Conservation (phyloP, 495 filamentous ascomycete species). For the Aspergillus nanangensis region DNA sequence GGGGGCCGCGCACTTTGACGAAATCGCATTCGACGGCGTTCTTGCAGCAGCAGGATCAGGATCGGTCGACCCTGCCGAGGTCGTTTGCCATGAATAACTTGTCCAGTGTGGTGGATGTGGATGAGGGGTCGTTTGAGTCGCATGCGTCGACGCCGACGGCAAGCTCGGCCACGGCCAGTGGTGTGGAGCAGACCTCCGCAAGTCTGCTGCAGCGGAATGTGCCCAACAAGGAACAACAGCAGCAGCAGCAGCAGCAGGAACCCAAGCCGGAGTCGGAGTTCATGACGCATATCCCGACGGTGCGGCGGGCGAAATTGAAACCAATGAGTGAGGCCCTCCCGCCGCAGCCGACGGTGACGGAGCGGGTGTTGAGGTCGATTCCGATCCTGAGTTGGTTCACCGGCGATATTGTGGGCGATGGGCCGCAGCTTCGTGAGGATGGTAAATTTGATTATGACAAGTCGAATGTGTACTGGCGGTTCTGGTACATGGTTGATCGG, state of each 20-base stretch:
- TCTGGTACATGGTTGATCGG: conserved; percentile 46
- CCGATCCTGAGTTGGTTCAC: conserved; percentile 66
- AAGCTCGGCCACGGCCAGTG: conserved; percentile 58
- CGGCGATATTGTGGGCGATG: conserved; percentile 74
- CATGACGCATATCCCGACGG: conserved; percentile 47
- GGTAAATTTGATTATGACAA: conserved; percentile 74
- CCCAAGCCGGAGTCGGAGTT: conserved; percentile 39
- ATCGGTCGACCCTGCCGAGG: conserved; percentile 37
- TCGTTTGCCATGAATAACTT: conserved; percentile 44
- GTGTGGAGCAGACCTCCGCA: conserved; percentile 45
- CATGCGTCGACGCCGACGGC: conserved; percentile 42
- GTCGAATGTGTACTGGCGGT: conserved; percentile 74
- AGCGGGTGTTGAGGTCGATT: conserved; percentile 57
- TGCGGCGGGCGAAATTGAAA: conserved; percentile 49
- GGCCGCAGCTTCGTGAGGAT: conserved; percentile 68
- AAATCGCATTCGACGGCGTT: conserved; percentile 35
- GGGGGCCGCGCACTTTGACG: conserved; percentile 29
- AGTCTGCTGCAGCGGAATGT: conserved; percentile 26
- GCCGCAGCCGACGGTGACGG: conserved; percentile 55
- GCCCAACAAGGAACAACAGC: not conserved
- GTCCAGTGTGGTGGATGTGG: conserved; percentile 23
- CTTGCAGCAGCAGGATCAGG: conserved; percentile 31
- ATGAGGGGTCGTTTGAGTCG: conserved; percentile 28
- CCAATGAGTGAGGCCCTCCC: conserved; percentile 56
- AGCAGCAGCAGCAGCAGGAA: conserved; percentile 7